Evolutionary conservation across 345 rosid species (phyloP).

Genomic region (Eucalyptus camaldulensis): DNA sequence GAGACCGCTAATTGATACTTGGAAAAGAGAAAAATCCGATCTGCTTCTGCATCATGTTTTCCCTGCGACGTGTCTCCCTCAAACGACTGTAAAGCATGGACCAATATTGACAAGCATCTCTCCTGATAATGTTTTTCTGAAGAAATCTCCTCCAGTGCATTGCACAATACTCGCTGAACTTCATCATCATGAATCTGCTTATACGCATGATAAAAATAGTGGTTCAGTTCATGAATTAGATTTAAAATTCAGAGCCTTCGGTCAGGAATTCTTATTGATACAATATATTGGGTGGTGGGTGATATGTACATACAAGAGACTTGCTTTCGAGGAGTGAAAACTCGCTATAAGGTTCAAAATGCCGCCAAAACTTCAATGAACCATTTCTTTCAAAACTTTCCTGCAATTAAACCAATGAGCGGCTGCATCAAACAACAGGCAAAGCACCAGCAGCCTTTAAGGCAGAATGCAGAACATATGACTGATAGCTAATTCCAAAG

Average conservation of each 20-base stretch:
- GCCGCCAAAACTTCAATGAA: constrained; percentile 55
- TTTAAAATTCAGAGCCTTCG: neutral
- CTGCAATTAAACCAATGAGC: constrained; percentile 17
- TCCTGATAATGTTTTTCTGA: constrained; percentile 50
- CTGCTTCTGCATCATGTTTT: constrained; percentile 19
- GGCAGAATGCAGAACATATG: neutral
- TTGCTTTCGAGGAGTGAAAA: constrained; percentile 4
- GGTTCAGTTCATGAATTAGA: neutral
- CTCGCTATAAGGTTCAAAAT: constrained; percentile 43
- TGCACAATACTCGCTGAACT: constrained; percentile 45
- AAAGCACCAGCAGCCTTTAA: neutral
- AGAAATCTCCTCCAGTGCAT: constrained; percentile 62
- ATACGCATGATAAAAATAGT: neutral
- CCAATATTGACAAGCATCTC: constrained; percentile 53
- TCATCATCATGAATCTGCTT: constrained; percentile 35
- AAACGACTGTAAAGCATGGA: constrained; percentile 40
- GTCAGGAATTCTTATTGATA: neutral
- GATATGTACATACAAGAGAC: constrained; percentile 13
- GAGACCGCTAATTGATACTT: constrained; percentile 66
- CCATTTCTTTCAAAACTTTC: constrained; percentile 48
- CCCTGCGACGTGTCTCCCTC: constrained; percentile 14
- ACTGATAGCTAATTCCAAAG: neutral
- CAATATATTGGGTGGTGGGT: neutral
- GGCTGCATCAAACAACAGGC: neutral
- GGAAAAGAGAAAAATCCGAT: constrained; percentile 30